Conservation (phyloP, 371 early-diverging fungal genomes). For the Mortierella sp. region DNA sequence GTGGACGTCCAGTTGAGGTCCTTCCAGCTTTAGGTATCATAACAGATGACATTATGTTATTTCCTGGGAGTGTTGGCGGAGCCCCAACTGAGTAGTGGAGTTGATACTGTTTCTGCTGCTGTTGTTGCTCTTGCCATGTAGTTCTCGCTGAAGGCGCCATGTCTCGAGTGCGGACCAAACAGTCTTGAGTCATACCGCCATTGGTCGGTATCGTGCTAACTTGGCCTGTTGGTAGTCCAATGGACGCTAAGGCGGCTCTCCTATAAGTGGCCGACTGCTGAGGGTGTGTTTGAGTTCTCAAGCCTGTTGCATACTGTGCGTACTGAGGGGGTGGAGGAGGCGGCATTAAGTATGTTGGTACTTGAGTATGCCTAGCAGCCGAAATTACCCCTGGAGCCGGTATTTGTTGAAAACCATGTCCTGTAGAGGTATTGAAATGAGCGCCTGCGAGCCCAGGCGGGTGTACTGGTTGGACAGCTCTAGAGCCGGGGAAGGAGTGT, state of each 20-base stretch:
- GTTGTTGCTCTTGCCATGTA: conserved; percentile 37
- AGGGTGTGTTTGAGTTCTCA: not conserved
- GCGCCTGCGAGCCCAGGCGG: not conserved
- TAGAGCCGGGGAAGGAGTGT: not conserved
- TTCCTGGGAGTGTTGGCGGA: not conserved
- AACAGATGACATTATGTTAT: not conserved
- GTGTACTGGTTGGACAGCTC: not conserved
- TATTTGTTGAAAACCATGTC: conserved; percentile 4
- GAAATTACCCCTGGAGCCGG: not conserved
- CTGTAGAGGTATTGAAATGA: not conserved
- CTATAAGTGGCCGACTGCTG: not conserved
- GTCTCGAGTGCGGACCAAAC: conserved; percentile 8
- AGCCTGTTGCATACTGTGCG: not conserved
- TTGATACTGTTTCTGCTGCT: conserved; percentile 11
- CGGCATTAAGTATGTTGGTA: conserved; percentile 7
- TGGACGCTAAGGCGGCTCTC: conserved; percentile 5
- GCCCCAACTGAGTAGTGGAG: not conserved
- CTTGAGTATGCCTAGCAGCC: not conserved
- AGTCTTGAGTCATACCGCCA: not conserved
- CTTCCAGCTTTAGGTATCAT: not conserved
- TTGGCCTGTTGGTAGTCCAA: conserved; percentile 5
- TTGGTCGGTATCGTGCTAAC: not conserved
- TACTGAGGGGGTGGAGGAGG: conserved; percentile 1
- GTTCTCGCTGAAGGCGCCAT: conserved; percentile 14
- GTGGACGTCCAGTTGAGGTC: not conserved